Base-by-base conservation (phyloP, 352 stramenopile genomes). In the Aphanomyces cochlioides region DNA sequence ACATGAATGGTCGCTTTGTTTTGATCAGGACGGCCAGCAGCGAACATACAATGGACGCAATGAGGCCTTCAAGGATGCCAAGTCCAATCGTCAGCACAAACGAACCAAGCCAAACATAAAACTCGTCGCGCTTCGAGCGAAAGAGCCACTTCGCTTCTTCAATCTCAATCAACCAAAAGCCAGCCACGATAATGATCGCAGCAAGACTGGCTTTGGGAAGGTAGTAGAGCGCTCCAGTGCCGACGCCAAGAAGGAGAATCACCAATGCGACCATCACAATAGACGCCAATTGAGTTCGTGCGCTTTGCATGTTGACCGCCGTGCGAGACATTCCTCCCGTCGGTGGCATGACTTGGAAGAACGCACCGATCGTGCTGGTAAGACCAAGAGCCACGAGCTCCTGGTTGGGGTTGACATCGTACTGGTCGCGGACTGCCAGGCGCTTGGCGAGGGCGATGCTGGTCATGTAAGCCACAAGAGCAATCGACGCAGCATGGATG, bases 401-500 rank as follows among this genome's bases (percentile, higher is more conserved):
- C 61, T 96, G 81, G 73, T 93, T 93, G 3, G 87, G 76, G 17
- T 82, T 77, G 54, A 96, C 90, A 60, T 90, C 77, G 70, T 92
- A 92, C 7, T 83, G 85, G 71, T 90, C 86, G 41, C 91, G 88
- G 5, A 82, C 81, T 0, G 91, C 90, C 17, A 97, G 72, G 47
- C 85, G 82, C 66, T 95, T 96, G 39, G 85, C 89, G 59, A 96
- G 95, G 4, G 89, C 89, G 74, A 97, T 83, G 48, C 87, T 96
- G 69, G 95, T 89, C 82, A 97, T 96, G 79, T 97, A 98, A 28
- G 90, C 91, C n/a, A 98, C 83, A 69, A 97, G 80, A 1, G 81
- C 79, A 68, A 96, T 96, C 45, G 81, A 83, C 7, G 95, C 58
- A 1, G 90, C 84, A 58, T 92, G 80, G 40, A 81, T 70, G n/a